Percentiles rank a stretch among this genome's conserved stretches.
Evolutionary conservation across 2,329 filamentous ascomycete genomes (phyloP).

Genomic region (Colletotrichum camelliae): DNA sequence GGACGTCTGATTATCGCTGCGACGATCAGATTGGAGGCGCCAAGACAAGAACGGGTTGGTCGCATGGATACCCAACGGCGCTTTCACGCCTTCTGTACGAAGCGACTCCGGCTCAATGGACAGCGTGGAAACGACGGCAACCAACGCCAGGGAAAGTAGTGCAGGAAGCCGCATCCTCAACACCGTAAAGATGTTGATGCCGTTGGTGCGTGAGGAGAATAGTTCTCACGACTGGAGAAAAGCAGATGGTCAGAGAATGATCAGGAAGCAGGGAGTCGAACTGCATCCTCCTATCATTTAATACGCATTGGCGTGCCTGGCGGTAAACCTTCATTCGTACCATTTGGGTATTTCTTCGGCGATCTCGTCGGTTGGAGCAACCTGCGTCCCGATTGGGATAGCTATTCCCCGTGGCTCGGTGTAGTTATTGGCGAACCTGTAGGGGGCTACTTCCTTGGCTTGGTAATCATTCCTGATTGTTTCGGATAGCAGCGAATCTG

Average conservation of each 20-base stretch:
- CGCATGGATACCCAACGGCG: neutral
- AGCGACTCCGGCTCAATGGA: neutral
- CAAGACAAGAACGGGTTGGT: neutral
- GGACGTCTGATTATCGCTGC: neutral
- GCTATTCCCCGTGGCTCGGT: neutral
- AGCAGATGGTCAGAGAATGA: neutral
- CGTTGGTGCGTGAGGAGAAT: neutral
- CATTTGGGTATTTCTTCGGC: fast-evolving
- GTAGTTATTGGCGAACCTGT: neutral
- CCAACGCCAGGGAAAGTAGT: neutral
- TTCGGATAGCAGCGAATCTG: too few relatives aligned
- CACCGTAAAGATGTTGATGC: neutral
- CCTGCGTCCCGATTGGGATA: neutral
- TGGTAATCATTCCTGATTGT: neutral
- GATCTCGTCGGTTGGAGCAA: neutral
- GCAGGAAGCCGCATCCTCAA: neutral
- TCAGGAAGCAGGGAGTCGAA: fast-evolving
- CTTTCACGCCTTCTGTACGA: neutral
- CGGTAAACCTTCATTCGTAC: neutral
- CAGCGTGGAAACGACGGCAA: neutral
- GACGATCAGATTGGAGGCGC: neutral
- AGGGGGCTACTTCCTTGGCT: neutral
- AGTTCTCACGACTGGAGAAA: neutral
- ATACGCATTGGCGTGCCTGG: neutral
- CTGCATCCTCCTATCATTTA: neutral